phyloP scores from a whole-genome alignment of 2,329 filamentous ascomycete species.

The Aspergillus floridensis region DNA sequence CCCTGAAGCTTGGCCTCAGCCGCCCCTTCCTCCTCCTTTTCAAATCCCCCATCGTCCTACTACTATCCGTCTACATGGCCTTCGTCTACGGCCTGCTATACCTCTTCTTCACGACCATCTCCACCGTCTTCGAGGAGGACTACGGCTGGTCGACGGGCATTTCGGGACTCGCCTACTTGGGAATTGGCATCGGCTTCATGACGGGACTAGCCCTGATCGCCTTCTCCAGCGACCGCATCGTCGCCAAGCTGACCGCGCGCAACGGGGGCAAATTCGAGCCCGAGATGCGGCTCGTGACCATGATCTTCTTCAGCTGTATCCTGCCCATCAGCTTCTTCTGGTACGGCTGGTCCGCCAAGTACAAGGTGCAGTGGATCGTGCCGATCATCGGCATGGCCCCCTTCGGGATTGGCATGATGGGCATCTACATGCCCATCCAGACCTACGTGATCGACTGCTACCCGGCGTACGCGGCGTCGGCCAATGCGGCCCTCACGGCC shows the following conservation, averaged over 20 bases:
- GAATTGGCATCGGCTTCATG: conserved; percentile 46
- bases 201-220: conserved; percentile 39
- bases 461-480: conserved; percentile 46
- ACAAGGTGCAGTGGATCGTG: conserved; percentile 56
- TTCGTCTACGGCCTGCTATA: conserved; percentile 56
- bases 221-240: conserved; percentile 31
- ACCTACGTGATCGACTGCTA: conserved; percentile 62
- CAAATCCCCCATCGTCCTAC: conserved; percentile 54
- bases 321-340: conserved; percentile 56
- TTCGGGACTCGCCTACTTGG: conserved; percentile 51
- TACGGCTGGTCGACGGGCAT: conserved; percentile 50
- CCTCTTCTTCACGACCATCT: conserved; percentile 55
- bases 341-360: conserved; percentile 59
- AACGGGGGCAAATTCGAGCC: conserved; percentile 43
- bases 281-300: conserved; percentile 53
- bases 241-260: conserved; percentile 30
- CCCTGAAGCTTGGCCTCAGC: conserved; percentile 39
- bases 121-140: conserved; percentile 47
- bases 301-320: conserved; percentile 55
- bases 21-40: conserved; percentile 54
- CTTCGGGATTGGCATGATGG: conserved; percentile 56
- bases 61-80: conserved; percentile 51
- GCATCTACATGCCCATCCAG: conserved; percentile 56
- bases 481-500: conserved; percentile 54
- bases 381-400: conserved; percentile 59